Evolutionary conservation across 139 green algal species (phyloP).

Genomic region (Medakamo hakoo): DNA sequence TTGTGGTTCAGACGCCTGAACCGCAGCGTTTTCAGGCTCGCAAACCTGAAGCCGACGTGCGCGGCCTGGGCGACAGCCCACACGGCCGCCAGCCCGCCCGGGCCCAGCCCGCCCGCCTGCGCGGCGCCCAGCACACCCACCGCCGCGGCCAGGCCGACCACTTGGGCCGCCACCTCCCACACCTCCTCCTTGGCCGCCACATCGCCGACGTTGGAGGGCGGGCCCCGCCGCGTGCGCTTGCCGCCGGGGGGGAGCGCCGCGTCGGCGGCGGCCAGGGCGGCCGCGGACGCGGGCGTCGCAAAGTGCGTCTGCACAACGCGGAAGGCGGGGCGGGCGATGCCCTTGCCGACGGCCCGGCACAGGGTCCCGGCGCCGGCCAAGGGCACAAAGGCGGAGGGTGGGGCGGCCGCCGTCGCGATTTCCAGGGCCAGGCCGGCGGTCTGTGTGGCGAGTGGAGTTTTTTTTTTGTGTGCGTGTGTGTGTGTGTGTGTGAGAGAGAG

Average conservation of each 20-base stretch:
- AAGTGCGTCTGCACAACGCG: constrained; percentile 74
- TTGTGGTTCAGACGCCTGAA: constrained; percentile 50
- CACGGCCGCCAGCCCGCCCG: constrained; percentile 12
- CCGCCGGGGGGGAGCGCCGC: too few species aligned
- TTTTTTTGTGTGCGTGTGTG: too few species aligned
- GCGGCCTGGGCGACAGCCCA: constrained; percentile 38
- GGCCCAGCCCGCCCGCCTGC: constrained; percentile 12
- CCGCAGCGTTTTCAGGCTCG: constrained; percentile 25
- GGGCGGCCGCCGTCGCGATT: constrained; percentile 35
- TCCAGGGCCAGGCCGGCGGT: constrained; percentile 55
- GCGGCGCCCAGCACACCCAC: constrained; percentile 39
- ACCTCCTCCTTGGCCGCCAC: constrained; percentile 78
- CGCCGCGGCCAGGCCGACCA: constrained; percentile 44
- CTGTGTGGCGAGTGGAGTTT: too few species aligned
- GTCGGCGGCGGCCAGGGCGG: background rate
- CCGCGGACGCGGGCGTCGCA: constrained; percentile 4
- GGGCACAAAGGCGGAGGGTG: constrained; percentile 53
- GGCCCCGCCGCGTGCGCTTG: too few species aligned
- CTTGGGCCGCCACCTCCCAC: constrained; percentile 48
- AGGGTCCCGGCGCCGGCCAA: constrained; percentile 56
- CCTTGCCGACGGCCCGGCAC: constrained; percentile 48
- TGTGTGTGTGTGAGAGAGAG: too few species aligned
- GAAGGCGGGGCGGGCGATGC: constrained; percentile 65
- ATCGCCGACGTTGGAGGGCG: constrained; percentile 62
- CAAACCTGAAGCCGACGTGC: constrained; percentile 47